A percentile compares a stretch with the other conserved stretches of the same genome.
Conservation (phyloP, 352 stramenopile species). For the Pythium dissimile region DNA sequence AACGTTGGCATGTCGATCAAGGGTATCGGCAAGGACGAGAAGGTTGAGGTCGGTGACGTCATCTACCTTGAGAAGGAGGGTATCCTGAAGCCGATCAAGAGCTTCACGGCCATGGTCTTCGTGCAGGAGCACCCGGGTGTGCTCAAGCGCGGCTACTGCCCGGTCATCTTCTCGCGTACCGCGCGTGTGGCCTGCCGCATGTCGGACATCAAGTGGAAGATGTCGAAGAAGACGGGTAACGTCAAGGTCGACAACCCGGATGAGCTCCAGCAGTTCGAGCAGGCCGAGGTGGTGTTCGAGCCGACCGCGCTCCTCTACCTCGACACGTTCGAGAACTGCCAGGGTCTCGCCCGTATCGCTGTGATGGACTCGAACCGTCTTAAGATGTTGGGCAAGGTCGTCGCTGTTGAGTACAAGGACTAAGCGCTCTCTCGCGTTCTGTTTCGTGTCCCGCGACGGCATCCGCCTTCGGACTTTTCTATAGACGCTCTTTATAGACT, state of each 20-base stretch:
- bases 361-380: constrained; percentile 86
- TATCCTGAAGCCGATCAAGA: constrained; percentile 51
- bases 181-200: constrained; percentile 83
- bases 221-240: constrained; percentile 81
- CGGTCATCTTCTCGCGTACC: constrained; percentile 78
- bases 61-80: constrained; percentile 40
- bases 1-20: constrained; percentile 83
- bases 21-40: constrained; percentile 73
- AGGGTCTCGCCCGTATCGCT: constrained; percentile 74
- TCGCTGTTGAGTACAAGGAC: constrained; percentile 35
- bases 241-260: constrained; percentile 72
- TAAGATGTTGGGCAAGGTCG: constrained; percentile 85
- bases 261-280: constrained; percentile 73
- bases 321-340: constrained; percentile 73
- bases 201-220: constrained; percentile 81
- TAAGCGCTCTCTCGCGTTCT: constrained; percentile 18
- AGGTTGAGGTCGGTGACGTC: constrained; percentile 53
- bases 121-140: constrained; percentile 79
- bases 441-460: not conserved
- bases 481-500: constrained; percentile 6
- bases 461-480: constrained; percentile 12
- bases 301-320: constrained; percentile 65
- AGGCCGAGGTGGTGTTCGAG: constrained; percentile 75
- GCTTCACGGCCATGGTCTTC: constrained; percentile 69
- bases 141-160: constrained; percentile 70